Base-by-base conservation (phyloP, 306 rosid species). In the Castanospermum australe region DNA sequence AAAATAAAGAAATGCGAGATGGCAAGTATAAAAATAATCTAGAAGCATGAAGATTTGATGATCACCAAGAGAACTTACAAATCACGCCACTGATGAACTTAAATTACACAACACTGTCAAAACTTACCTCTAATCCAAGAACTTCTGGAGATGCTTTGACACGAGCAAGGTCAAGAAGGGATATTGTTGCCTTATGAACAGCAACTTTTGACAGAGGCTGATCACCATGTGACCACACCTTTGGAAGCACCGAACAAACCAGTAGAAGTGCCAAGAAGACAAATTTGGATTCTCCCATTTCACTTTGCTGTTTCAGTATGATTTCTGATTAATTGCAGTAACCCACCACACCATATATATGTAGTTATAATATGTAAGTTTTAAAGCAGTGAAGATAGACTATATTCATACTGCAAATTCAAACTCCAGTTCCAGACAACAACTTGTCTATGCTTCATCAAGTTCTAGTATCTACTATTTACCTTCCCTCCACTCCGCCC, bases 131-230 rank as follows among this genome's bases (percentile, higher is more conserved):
- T 67, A 86, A 54, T 62, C 97, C 94, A 70, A 94, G 89, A 84
- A 92, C 9, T 28, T 73, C 7, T 22, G 92, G 87, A 35, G 94
- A 82, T 69, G 87, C 91, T 75, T 86, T 85, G 68, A 92, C 85
- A 72, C 50, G 60, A 79, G 97, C 96, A 45, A 74, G 67, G 45
- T 84, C 78, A 84, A 81, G 84, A 71, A 90, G 87, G 35, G 90
- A 87, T 12, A 82, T 13, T 6, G 83, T 80, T 32, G 98, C 77
- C 65, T 85, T 79, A 62, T 89, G 90, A 76, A 94, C 24, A 33
- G 82, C 70, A 55, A 92, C 82, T 75, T 84, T 87, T n/a, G 92
- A 89, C 73, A 92, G 82, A 75, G 96, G 97, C 8, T 94, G 97
- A 21, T 71, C 83, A 65, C 89, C 96, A 85, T 92, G 90, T 56